Evolutionary conservation across 2,329 filamentous ascomycete genomes (phyloP).

Genomic region (Seiridium unicorne): DNA sequence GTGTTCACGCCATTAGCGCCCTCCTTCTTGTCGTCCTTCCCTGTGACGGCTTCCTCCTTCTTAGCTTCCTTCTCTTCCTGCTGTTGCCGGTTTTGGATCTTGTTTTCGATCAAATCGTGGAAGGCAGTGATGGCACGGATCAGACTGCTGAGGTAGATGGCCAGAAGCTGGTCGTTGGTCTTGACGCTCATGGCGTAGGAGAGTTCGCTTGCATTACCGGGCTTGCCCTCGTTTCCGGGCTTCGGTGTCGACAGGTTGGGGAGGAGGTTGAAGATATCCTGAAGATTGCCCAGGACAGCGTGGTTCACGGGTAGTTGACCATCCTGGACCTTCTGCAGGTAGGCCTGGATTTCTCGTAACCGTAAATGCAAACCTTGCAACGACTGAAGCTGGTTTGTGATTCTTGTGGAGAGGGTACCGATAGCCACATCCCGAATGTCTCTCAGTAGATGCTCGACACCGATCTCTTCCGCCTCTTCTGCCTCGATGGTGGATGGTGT

Average conservation of each 20-base stretch:
- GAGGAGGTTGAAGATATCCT: slow-evolving; percentile 98
- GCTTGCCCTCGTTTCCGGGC: slow-evolving; percentile 56
- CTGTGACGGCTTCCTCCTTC: slow-evolving; percentile 56
- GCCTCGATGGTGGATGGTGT: slow-evolving; percentile 98
- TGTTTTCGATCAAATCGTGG: slow-evolving; percentile 99
- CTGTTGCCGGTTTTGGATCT: slow-evolving; percentile 97
- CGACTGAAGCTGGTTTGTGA: slow-evolving; percentile 96
- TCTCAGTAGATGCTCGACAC: slow-evolving; percentile 94
- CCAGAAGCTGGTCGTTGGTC: slow-evolving; percentile 98
- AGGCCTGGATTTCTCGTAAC: slow-evolving; percentile 90
- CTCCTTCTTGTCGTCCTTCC: slow-evolving; percentile 34
- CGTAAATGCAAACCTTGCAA: slow-evolving; percentile 93
- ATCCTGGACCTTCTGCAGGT: slow-evolving; percentile 93
- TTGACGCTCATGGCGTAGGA: slow-evolving; percentile 98
- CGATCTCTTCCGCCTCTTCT: slow-evolving; percentile 98
- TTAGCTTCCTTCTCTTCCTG: slow-evolving; percentile 93
- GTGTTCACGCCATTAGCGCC: slow-evolving; percentile 57
- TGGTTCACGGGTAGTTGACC: slow-evolving; percentile 94
- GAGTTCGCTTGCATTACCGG: slow-evolving; percentile 68
- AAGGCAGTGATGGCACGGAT: slow-evolving; percentile 98
- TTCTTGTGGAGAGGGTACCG: slow-evolving; percentile 91
- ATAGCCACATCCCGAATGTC: slow-evolving; percentile 98
- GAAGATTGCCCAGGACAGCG: slow-evolving; percentile 94
- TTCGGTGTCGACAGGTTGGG: slow-evolving; percentile 91
- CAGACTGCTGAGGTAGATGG: slow-evolving; percentile 94